Base-by-base conservation (phyloP, 148 eudicot species). In the Camellia granthamiana region DNA sequence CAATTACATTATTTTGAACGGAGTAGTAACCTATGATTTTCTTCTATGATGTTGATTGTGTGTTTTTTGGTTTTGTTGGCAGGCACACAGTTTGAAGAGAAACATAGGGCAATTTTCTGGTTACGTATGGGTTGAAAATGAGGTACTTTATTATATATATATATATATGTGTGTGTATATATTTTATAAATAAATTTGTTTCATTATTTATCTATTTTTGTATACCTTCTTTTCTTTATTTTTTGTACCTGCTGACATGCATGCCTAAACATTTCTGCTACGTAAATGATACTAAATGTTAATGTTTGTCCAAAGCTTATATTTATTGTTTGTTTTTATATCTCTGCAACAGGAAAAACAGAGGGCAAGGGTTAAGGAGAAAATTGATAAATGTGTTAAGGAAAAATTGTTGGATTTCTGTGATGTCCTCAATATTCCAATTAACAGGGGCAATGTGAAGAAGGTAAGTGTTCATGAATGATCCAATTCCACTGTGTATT, bases 51-150 rank as follows among this genome's bases (percentile, higher is more conserved):
- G 70, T 69, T 84, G 52, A 83, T 13, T 6, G 2, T 72, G 19
- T 47, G 56, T 60, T 11, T 18, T 72, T n/a, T 69, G 19, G 30
- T 42, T 69, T 46, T 66, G 75, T 81, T 73, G 76, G 47, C 89
- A 95, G 98, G 85, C 78, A 64, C 87, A 86, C 43, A 84, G 61
- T 78, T 81, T 95, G 88, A 95, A 95, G 89, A 95, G 72, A 81
- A 89, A 93, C 76, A 88, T 95, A 12, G 95, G 97, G 64, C 86
- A 85, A 78, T 95, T 95, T 84, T 95, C 97, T 84, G 99, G 99
- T 70, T 95, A 85, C 86, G 92, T 91, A 43, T 95, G 99, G 99
- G 76, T 49, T 73, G 97, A 90, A 63, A 87, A 90, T 83, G 95
- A 95, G 99, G 97, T 95, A 87, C 4, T 7, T 77, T 63, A 10